These are phyloP conservation scores for Dendrobium huoshanense DNA, from an alignment of 106 monocot species.

Conservation along the genomic window DNA sequence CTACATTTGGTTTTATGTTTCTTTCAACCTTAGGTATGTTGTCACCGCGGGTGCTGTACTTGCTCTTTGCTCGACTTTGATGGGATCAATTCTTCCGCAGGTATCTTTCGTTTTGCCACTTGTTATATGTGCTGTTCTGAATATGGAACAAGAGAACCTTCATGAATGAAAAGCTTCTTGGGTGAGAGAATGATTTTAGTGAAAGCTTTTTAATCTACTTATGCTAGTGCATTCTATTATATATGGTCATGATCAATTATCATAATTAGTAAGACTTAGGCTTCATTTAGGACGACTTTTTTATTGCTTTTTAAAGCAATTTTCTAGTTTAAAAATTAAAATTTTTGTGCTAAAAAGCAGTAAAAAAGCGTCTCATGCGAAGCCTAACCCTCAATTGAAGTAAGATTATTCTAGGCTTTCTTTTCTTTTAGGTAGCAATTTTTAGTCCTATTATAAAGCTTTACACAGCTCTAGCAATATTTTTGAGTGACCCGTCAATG, in stretches of 20 bases:
- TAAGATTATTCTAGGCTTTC: no score
- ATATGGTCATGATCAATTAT: no score
- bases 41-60: slow-evolving; percentile 77
- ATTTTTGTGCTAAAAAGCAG: no score
- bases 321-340: no score
- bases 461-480: neutral
- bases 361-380: no score
- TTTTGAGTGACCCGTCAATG: no score
- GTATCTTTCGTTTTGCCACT: slow-evolving; percentile 19
- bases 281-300: no score
- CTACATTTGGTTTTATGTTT: neutral
- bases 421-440: no score
- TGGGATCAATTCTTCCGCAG: slow-evolving; percentile 96
- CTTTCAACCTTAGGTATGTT: slow-evolving; percentile 53
- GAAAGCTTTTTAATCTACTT: neutral
- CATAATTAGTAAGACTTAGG: no score
- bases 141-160: neutral
- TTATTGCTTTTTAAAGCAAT: no score
- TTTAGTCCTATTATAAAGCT: no score
- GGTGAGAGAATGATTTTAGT: neutral
- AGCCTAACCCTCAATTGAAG: no score
- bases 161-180: neutral
- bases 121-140: neutral
- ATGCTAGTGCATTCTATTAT: neutral
- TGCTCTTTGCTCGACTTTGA: slow-evolving; percentile 82